These are phyloP conservation scores for Ceriops decandra DNA, from an alignment of 345 rosid species.

Conservation along the genomic window DNA sequence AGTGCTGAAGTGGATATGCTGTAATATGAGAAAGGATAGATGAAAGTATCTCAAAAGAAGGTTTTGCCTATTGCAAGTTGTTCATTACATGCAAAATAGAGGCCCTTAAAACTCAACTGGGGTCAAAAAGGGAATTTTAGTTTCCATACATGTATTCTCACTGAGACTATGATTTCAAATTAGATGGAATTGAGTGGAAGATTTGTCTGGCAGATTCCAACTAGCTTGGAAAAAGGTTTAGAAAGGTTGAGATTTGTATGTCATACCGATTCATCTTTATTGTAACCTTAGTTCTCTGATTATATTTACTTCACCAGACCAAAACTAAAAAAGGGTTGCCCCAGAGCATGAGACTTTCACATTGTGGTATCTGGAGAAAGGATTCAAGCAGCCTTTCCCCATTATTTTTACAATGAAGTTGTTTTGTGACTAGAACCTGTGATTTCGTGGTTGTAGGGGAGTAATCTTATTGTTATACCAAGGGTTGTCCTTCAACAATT, in stretches of 20 bases:
- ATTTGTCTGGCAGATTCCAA: neutral
- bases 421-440: too few species aligned
- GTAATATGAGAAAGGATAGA: too few species aligned
- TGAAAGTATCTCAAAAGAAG: neutral
- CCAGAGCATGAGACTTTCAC: too few species aligned
- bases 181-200: neutral
- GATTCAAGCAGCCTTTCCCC: too few species aligned
- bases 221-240: neutral
- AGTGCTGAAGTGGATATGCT: too few species aligned
- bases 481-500: too few species aligned
- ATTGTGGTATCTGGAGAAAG: too few species aligned
- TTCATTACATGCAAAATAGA: neutral
- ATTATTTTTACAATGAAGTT: too few species aligned
- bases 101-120: neutral
- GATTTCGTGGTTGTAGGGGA: too few species aligned
- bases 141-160: neutral
- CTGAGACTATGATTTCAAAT: neutral
- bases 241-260: neutral
- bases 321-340: too few species aligned
- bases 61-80: neutral
- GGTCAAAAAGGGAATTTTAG: neutral
- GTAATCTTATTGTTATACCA: too few species aligned
- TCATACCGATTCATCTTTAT: neutral
- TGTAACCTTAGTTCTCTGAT: neutral
- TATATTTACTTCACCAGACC: too few species aligned